Percentiles rank a stretch among this genome's conserved stretches.
Evolutionary conservation across 371 early-diverging fungal genomes (phyloP).

Genomic region (Mucor mucedo): DNA sequence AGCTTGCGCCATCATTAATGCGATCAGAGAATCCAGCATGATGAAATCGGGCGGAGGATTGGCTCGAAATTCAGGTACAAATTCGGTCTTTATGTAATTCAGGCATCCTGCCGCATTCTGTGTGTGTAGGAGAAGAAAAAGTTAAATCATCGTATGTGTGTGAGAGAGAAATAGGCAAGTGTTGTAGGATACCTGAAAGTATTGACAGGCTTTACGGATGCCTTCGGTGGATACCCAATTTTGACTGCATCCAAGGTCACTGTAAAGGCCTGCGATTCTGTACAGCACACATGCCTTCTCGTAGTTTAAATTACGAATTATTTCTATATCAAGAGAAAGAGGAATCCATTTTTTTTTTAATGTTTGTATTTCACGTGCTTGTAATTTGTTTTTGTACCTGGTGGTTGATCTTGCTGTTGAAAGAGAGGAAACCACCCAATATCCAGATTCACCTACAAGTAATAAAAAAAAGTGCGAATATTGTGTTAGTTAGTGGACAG

Average conservation of each 20-base stretch:
- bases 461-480: neutral
- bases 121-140: neutral
- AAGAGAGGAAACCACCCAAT: slow-evolving; percentile 32
- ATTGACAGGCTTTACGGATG: slow-evolving; percentile 71
- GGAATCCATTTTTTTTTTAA: neutral
- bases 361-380: slow-evolving; percentile 22
- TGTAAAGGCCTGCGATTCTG: slow-evolving; percentile 84
- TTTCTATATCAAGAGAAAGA: slow-evolving; percentile 21
- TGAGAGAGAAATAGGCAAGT: neutral
- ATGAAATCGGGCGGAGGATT: slow-evolving; percentile 64
- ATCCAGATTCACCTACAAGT: slow-evolving; percentile 15
- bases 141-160: neutral
- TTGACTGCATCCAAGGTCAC: slow-evolving; percentile 73
- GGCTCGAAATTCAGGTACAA: slow-evolving; percentile 63
- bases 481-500: neutral
- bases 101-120: slow-evolving; percentile 85
- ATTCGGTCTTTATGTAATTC: slow-evolving; percentile 57
- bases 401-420: slow-evolving; percentile 21
- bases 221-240: slow-evolving; percentile 71
- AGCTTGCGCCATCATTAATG: slow-evolving; percentile 88
- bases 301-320: slow-evolving; percentile 65
- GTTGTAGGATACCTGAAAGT: slow-evolving; percentile 68
- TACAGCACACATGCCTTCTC: slow-evolving; percentile 85
- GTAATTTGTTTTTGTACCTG: slow-evolving; percentile 16
- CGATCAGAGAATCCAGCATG: slow-evolving; percentile 65